These are phyloP conservation scores for Vickermania ingenoplastis DNA, from an alignment of 208 protist genomes.

Conservation along the genomic window DNA sequence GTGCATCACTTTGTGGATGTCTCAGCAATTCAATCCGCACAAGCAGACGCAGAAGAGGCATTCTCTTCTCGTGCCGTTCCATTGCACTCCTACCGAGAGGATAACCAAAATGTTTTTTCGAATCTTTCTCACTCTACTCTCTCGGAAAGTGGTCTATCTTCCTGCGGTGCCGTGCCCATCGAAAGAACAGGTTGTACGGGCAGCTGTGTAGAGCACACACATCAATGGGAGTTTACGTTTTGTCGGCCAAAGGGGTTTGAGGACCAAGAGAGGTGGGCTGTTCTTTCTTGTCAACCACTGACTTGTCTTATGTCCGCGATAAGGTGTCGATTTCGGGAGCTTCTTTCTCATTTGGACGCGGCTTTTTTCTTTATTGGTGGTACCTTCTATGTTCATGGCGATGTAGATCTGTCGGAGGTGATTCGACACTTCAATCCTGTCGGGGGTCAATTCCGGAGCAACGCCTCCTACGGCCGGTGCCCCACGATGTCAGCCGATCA, in stretches of 20 bases:
- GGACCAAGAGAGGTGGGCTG: slow-evolving; percentile 48
- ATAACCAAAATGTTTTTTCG: too few species aligned
- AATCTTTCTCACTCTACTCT: too few species aligned
- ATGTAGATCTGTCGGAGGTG: slow-evolving; percentile 38
- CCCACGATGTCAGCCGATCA: slow-evolving; percentile 44
- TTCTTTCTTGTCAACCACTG: slow-evolving; percentile 65
- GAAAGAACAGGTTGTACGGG: too few species aligned
- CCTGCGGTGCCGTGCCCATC: too few species aligned
- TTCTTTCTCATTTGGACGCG: neutral
- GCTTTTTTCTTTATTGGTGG: slow-evolving; percentile 76
- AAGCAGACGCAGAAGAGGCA: too few species aligned
- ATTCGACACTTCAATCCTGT: slow-evolving; percentile 38
- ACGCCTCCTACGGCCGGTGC: slow-evolving; percentile 32
- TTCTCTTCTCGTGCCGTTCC: too few species aligned
- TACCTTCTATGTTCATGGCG: slow-evolving; percentile 73
- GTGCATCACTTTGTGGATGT: slow-evolving; percentile 56
- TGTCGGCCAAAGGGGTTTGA: slow-evolving; percentile 17
- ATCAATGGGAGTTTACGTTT: slow-evolving; percentile 69
- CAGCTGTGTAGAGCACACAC: slow-evolving; percentile 66
- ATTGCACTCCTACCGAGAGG: too few species aligned
- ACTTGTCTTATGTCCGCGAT: slow-evolving; percentile 64
- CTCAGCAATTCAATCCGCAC: too few species aligned
- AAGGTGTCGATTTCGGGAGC: slow-evolving; percentile 16
- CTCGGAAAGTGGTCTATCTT: too few species aligned
- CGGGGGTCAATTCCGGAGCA: neutral